Conservation (phyloP, 2,329 filamentous ascomycete species). For the Magnaporthales sp. region DNA sequence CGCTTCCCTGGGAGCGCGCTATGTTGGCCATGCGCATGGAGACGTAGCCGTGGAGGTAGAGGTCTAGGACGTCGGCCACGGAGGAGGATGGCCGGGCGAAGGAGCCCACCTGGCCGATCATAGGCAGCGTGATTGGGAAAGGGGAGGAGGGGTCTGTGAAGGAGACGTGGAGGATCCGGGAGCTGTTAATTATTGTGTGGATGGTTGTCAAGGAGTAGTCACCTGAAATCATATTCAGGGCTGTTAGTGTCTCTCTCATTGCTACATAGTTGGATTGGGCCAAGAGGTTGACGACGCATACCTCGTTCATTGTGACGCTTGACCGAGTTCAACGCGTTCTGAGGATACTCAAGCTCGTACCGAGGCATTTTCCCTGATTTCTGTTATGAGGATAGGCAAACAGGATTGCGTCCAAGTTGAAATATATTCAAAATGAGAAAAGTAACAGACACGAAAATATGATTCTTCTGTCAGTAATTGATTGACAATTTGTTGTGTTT, state of each 20-base stretch:
- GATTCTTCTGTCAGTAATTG: neutral
- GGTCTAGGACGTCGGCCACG: slow-evolving; percentile 57
- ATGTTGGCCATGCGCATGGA: slow-evolving; percentile 68
- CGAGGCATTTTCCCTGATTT: slow-evolving; percentile 26
- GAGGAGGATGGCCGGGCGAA: slow-evolving; percentile 54
- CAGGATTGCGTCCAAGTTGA: neutral
- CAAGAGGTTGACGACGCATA: slow-evolving; percentile 18
- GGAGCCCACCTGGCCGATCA: slow-evolving; percentile 77
- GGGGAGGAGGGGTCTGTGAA: slow-evolving; percentile 57
- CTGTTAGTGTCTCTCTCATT: neutral
- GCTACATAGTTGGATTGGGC: neutral
- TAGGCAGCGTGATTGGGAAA: slow-evolving; percentile 71
- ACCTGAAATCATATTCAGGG: slow-evolving; percentile 40
- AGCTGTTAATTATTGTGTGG: slow-evolving; percentile 65
- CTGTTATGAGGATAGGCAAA: no score
- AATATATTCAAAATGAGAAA: neutral
- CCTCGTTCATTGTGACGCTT: slow-evolving; percentile 59
- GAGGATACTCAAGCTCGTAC: slow-evolving; percentile 50
- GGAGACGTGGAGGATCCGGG: slow-evolving; percentile 71
- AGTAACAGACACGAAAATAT: neutral
- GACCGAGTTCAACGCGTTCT: slow-evolving; percentile 53
- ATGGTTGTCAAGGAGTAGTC: slow-evolving; percentile 66
- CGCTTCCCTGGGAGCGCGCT: slow-evolving; percentile 25
- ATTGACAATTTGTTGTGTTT: neutral
- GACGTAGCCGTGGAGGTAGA: slow-evolving; percentile 81